Percentiles rank a stretch among this genome's conserved stretches.
phyloP scores from a whole-genome alignment of 345 rosid genomes.

The Camelina neglecta region DNA sequence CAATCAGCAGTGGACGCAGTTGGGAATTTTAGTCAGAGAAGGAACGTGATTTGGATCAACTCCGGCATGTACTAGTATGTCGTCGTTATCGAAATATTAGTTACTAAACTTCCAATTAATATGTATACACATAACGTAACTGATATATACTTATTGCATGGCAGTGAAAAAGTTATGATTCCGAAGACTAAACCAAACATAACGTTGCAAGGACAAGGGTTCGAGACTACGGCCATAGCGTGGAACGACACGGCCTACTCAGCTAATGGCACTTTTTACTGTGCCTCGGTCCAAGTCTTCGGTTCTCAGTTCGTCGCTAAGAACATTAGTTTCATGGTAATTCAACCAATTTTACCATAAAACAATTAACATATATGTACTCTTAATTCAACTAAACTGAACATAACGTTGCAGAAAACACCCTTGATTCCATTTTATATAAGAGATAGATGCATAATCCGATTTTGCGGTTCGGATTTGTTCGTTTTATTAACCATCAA shows the following conservation, averaged over 20 bases:
- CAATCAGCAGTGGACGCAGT: constrained; percentile 79
- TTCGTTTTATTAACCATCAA: not conserved
- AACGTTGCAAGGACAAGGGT: constrained; percentile 93
- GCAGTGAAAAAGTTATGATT: constrained; percentile 77
- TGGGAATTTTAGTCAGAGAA: constrained; percentile 58
- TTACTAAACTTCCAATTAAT: not conserved
- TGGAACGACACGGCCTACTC: constrained; percentile 91
- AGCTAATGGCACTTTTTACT: constrained; percentile 72
- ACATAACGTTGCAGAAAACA: too few species aligned
- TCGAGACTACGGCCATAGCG: constrained; percentile 71
- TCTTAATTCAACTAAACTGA: too few species aligned
- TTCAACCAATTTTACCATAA: not conserved
- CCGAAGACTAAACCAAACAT: constrained; percentile 71
- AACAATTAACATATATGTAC: not conserved
- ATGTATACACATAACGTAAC: not conserved
- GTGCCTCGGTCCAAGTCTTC: constrained; percentile 87
- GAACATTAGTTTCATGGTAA: constrained; percentile 92
- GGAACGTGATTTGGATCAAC: constrained; percentile 78
- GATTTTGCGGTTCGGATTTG: not conserved
- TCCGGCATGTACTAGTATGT: constrained; percentile 86
- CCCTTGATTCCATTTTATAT: too few species aligned
- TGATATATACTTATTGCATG: not conserved
- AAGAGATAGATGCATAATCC: not conserved
- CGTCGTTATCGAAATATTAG: constrained; percentile 22
- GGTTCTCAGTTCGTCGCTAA: constrained; percentile 73